These are phyloP conservation scores for Trichoderma atroviride DNA, from an alignment of 2,329 filamentous ascomycete genomes.

Conservation along the genomic window DNA sequence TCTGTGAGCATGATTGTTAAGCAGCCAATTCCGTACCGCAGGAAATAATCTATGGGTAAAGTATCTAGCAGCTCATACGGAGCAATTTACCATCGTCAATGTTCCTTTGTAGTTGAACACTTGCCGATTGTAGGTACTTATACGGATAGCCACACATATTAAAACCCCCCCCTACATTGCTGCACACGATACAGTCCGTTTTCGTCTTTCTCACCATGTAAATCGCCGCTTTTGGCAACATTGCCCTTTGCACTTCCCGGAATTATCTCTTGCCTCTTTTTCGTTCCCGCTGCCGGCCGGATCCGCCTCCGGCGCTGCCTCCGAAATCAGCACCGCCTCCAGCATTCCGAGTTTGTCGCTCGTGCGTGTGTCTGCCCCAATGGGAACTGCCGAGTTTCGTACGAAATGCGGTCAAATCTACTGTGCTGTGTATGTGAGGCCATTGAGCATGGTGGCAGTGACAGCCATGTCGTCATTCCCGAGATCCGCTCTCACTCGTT, in stretches of 20 bases:
- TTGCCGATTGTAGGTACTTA: neutral
- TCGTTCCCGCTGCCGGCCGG: neutral
- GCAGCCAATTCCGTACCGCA: neutral
- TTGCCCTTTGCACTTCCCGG: neutral
- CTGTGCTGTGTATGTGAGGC: neutral
- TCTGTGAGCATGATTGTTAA: neutral
- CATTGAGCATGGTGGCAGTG: neutral
- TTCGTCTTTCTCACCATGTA: neutral
- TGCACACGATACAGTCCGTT: neutral
- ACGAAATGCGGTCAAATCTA: conserved; percentile 1
- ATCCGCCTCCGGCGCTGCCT: neutral
- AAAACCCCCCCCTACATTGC: neutral
- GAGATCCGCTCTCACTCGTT: neutral
- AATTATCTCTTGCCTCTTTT: neutral
- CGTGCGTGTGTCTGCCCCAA: neutral
- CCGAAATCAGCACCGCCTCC: conserved; percentile 11
- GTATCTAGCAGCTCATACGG: neutral
- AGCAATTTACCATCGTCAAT: neutral
- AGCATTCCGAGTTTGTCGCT: neutral
- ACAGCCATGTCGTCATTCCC: conserved; percentile 1
- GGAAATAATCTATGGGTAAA: neutral
- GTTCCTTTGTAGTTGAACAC: neutral
- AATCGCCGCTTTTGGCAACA: neutral
- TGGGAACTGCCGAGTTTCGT: conserved; percentile 2
- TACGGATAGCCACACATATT: neutral